Evolutionary conservation across 202 grass and related monocot genomes (phyloP).

Genomic region (Hordeum pubiflorum): DNA sequence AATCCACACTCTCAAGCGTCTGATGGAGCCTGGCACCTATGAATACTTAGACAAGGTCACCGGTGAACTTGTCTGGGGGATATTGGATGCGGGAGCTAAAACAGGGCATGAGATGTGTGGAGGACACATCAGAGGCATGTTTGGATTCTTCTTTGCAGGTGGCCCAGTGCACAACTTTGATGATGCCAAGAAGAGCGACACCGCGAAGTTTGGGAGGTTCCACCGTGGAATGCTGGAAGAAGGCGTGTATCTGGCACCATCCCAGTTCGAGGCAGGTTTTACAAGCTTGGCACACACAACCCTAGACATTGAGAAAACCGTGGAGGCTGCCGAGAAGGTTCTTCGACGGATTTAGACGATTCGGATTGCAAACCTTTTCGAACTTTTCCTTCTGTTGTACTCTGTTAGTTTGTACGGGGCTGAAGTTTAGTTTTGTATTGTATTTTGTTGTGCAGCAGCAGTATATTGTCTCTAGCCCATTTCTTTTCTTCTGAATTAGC

Average conservation of each 20-base stretch:
- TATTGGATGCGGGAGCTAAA: constrained; percentile 64
- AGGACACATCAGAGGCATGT: constrained; percentile 92
- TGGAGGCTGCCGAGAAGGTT: constrained; percentile 79
- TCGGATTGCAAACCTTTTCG: neutral
- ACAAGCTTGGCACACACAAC: constrained; percentile 86
- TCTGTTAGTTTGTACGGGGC: constrained; percentile 6
- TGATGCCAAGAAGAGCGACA: constrained; percentile 83
- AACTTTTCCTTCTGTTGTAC: constrained; percentile 18
- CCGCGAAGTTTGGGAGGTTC: constrained; percentile 86
- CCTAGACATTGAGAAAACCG: constrained; percentile 65
- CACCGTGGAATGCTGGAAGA: constrained; percentile 90
- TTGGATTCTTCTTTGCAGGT: constrained; percentile 69
- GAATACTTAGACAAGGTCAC: constrained; percentile 89
- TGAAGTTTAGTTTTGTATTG: constrained; percentile 31
- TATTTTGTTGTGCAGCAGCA: constrained; percentile 31
- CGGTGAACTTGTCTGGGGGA: constrained; percentile 54
- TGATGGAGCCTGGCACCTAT: constrained; percentile 65
- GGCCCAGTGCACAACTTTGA: constrained; percentile 82
- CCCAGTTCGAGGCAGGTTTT: constrained; percentile 92
- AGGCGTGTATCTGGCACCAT: constrained; percentile 89
- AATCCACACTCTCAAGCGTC: constrained; percentile 78
- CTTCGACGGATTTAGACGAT: constrained; percentile 52
- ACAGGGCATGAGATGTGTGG: constrained; percentile 83
- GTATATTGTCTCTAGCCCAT: constrained; percentile 1
- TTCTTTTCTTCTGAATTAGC: constrained; percentile 1